Base-by-base conservation (phyloP, 1,139 yeast genomes). In the Pichia norvegensis region DNA sequence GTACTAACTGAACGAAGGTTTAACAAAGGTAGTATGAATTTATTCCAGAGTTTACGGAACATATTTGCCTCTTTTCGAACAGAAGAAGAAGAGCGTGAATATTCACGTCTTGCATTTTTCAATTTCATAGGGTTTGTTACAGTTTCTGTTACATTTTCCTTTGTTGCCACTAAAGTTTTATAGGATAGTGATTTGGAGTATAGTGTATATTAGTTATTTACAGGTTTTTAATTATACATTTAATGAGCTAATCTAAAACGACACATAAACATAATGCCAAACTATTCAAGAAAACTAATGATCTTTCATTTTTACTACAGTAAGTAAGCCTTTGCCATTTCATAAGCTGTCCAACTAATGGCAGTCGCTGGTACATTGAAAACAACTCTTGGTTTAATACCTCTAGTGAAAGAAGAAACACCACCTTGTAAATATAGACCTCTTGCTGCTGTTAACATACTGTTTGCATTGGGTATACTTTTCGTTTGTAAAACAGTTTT, bases 291-390 rank as follows among this genome's bases (percentile, higher is more conserved):
- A n/a, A n/a, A n/a, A n/a, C n/a, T n/a, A n/a, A n/a, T n/a, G n/a
- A n/a, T n/a, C n/a, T n/a, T 25, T 11, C 7, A 25, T 11, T 8
- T 8, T 25, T 25, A 16, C 42, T 38, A 48, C 43, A 59, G 45
- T 56, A 76, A 66, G 43, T 83, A 72, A 56, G 80, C 85, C 67
- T 92, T 92, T 38, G 97, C 97, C 94, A 90, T 86, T 64, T 92
- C 98, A 65, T 94, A 92, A 21, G 96, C 90, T 2, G 97, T 92
- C 98, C 98, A 92, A 53, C 95, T 82, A 51, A 92, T 90, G 31
- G 98, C 98, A 13, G 98, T 90, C 42, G 95, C 84, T 20, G 99
- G 99, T 63, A 92, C 90, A 64, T 90, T 88, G 53, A 94, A 85
- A 36, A 92, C 81, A 46, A 94, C 81, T 65, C 99, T 78, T 42